Evolutionary conservation across 2,329 filamentous ascomycete genomes (phyloP), one percentile per base, ranked within the genome.

Genomic region (Dactylellina leptospora): DNA sequence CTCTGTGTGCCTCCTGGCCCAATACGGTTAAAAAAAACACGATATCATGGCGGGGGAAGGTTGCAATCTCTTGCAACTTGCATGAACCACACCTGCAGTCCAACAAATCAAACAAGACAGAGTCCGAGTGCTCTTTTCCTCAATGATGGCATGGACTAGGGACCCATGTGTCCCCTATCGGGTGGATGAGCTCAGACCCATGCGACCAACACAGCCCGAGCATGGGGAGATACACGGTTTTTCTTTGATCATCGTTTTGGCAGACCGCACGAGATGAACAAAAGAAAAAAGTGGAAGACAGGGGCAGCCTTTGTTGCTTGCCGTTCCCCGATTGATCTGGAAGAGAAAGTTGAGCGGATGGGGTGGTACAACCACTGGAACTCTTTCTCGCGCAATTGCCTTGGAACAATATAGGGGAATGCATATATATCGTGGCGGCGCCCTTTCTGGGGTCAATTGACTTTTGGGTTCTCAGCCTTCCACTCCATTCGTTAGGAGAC

Each of bases 1-100:
- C 6, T 11, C 11, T n/a, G 25, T 3, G 8, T 20, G 6, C n/a
- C 36, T 40, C 13, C 20, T 18, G 13, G 10, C 22, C 23, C 23
- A 68, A 69, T 45, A 27, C 30, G 33, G 60, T 48, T n/a, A 36
- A 47, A 55, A 42, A 45, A 36, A 56, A 38, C 28, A 70, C 64
- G 55, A 70, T 70, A 70, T 56, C 64, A 56, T 50, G 55, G 56
- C 55, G 55, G 56, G 56, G 55, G 48, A 70, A 51, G 64, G 64
- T 70, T 60, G 51, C 64, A 61, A 61, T 50, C 18, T 61, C 55
- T 61, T 20, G 30, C 30, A 50, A 25, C 44, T 16, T 62, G 64
- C 64, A 70, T 62, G 42, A 61, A 42, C 51, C 51, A 51, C 27
- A 42, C n/a, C n/a, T 23, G 42, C 56, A 51, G 30, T n/a, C 55